phyloP scores from a whole-genome alignment of 2,329 filamentous ascomycete genomes.

The Cytospora piceicola region DNA sequence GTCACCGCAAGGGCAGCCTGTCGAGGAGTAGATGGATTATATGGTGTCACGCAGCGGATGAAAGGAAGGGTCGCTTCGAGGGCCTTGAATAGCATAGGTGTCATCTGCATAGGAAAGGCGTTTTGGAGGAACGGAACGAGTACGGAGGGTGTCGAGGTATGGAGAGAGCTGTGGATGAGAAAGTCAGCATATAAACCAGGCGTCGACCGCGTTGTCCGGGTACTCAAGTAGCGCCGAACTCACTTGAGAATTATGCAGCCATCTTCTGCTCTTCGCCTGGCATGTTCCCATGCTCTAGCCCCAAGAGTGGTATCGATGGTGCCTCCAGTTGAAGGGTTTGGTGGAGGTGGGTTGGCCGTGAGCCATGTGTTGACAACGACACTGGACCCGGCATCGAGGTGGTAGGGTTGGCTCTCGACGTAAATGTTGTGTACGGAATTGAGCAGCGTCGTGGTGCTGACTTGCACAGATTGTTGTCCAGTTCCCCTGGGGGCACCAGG shows the following conservation, averaged over 20 bases:
- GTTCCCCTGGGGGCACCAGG: slow-evolving; percentile 57
- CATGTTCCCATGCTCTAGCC: slow-evolving; percentile 92
- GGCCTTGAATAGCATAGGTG: slow-evolving; percentile 74
- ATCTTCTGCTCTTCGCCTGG: slow-evolving; percentile 90
- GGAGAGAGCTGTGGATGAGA: slow-evolving; percentile 68
- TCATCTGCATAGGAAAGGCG: slow-evolving; percentile 78
- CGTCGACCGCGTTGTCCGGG: not conserved
- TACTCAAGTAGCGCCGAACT: slow-evolving; percentile 38
- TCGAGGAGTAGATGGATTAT: slow-evolving; percentile 81
- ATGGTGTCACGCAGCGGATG: slow-evolving; percentile 81
- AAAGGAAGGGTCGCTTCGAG: slow-evolving; percentile 85
- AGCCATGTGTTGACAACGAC: slow-evolving; percentile 96
- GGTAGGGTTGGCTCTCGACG: slow-evolving; percentile 78
- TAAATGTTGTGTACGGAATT: slow-evolving; percentile 93
- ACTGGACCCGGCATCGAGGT: slow-evolving; percentile 86
- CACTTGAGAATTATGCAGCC: slow-evolving; percentile 90
- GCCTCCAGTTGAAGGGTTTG: slow-evolving; percentile 71
- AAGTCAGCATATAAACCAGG: slow-evolving; percentile 30
- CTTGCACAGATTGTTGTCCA: slow-evolving; percentile 73
- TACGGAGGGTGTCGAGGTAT: slow-evolving; percentile 84
- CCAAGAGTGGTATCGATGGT: slow-evolving; percentile 81
- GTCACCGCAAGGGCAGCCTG: slow-evolving; percentile 81
- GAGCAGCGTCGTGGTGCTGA: slow-evolving; percentile 90
- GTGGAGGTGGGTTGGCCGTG: slow-evolving; percentile 72
- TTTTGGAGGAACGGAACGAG: slow-evolving; percentile 75